Evolutionary conservation across 202 grass and related monocot genomes (phyloP).

Genomic region (Elaeis oleifera): DNA sequence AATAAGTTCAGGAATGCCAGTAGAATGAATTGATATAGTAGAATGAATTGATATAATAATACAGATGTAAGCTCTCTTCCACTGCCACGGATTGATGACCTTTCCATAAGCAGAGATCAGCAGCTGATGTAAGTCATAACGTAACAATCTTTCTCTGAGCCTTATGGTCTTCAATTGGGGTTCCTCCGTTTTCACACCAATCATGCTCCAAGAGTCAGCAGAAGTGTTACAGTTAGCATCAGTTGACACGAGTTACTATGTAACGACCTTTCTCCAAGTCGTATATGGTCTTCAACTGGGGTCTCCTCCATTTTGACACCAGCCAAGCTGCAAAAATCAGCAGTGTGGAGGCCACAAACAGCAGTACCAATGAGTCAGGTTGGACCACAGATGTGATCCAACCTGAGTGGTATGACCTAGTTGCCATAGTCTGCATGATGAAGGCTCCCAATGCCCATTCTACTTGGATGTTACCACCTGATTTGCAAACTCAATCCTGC

Average conservation of each 20-base stretch:
- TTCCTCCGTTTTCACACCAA: too few relatives aligned
- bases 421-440: constrained; percentile 31
- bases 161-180: too few relatives aligned
- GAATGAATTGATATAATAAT: too few relatives aligned
- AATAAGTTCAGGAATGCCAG: too few relatives aligned
- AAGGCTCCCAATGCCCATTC: constrained; percentile 87
- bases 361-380: constrained; percentile 20
- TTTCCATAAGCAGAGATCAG: too few relatives aligned
- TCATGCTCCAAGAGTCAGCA: too few relatives aligned
- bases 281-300: constrained; percentile 76
- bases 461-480: constrained; percentile 41
- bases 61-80: too few relatives aligned
- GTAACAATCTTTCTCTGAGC: too few relatives aligned
- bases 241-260: constrained; percentile 60
- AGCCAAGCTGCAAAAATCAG: constrained; percentile 35
- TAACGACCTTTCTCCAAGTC: constrained; percentile 93
- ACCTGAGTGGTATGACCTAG: constrained; percentile 3
- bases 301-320: constrained; percentile 57
- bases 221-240: not conserved
- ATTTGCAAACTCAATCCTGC: constrained; percentile 81
- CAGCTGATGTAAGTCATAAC: too few relatives aligned
- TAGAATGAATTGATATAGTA: too few relatives aligned
- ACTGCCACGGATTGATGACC: too few relatives aligned
- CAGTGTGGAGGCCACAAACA: constrained; percentile 31
- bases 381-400: constrained; percentile 11